Evolutionary conservation across 2,329 filamentous ascomycete species (phyloP).

Genomic region (Colletotrichum incanum): DNA sequence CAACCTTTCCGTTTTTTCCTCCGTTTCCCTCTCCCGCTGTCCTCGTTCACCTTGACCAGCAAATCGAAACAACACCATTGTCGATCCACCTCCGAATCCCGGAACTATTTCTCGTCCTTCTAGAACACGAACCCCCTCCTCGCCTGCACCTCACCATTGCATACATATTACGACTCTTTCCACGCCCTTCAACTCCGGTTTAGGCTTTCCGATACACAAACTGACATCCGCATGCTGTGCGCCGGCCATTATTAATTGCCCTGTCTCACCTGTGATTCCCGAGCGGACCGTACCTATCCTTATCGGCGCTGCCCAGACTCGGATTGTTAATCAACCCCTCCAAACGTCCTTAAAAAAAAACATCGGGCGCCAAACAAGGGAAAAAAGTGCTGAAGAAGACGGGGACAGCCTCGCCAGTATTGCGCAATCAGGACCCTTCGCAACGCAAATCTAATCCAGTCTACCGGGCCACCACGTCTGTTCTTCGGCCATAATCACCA

Average conservation of each 20-base stretch:
- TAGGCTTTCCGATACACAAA: slow-evolving; percentile 10
- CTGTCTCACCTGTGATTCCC: slow-evolving; percentile 16
- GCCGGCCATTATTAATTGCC: slow-evolving; percentile 35
- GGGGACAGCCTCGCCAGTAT: slow-evolving; percentile 17
- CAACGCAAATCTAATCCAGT: slow-evolving; percentile 17
- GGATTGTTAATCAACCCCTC: slow-evolving; percentile 42
- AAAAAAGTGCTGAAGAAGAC: slow-evolving; percentile 9
- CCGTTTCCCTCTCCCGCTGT: background rate
- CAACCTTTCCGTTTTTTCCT: background rate
- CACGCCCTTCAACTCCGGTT: slow-evolving; percentile 23
- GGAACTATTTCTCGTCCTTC: slow-evolving; percentile 5
- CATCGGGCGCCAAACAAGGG: slow-evolving; percentile 6
- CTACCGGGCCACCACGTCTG: background rate
- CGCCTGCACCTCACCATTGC: slow-evolving; percentile 10
- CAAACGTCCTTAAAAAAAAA: slow-evolving; percentile 22
- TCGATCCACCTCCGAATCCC: slow-evolving; percentile 15
- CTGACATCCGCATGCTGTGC: slow-evolving; percentile 26
- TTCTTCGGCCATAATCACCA: background rate
- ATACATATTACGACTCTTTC: slow-evolving; percentile 8
- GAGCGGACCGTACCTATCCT: slow-evolving; percentile 21
- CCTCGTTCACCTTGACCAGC: background rate
- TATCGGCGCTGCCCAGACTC: slow-evolving; percentile 29
- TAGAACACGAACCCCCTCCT: background rate
- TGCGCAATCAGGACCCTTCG: slow-evolving; percentile 34
- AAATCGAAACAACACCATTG: slow-evolving; percentile 7